Evolutionary conservation across 805 yeast species (phyloP).

Genomic region (Saturnispora bothae): DNA sequence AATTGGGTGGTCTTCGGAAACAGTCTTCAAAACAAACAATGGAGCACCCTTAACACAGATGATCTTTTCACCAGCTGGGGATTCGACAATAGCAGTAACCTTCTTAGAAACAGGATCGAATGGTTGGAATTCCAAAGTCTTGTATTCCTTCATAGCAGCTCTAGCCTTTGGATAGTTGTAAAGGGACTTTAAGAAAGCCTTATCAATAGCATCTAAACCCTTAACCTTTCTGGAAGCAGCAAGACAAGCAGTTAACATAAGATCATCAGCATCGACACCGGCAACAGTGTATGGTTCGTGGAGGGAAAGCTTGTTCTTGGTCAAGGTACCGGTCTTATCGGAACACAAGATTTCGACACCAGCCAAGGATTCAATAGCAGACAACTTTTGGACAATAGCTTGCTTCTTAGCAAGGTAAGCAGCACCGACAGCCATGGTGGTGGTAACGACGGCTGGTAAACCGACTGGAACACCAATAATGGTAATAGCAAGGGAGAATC

Average conservation of each 20-base stretch:
- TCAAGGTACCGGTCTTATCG: conserved; percentile 95
- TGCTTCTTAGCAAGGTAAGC: conserved; percentile 95
- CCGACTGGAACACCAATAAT: conserved; percentile 98
- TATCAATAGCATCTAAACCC: conserved; percentile 96
- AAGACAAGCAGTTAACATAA: conserved; percentile 94
- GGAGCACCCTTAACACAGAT: conserved; percentile 98
- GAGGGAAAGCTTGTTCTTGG: conserved; percentile 91
- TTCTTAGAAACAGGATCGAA: conserved; percentile 97
- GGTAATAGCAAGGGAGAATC: conserved; percentile 91
- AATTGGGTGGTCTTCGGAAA: conserved; percentile 93
- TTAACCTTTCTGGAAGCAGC: conserved; percentile 97
- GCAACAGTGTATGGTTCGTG: conserved; percentile 97
- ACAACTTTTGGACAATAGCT: conserved; percentile 93
- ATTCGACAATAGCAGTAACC: conserved; percentile 89
- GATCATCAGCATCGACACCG: conserved; percentile 92
- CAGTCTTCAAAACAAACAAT: conserved; percentile 90
- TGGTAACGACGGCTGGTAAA: conserved; percentile 96
- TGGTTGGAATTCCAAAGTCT: conserved; percentile 92
- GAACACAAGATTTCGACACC: conserved; percentile 98
- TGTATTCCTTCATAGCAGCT: conserved; percentile 85
- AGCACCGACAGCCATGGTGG: conserved; percentile 99
- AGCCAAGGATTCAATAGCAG: conserved; percentile 94
- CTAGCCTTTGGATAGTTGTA: conserved; percentile 85
- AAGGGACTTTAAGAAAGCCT: conserved; percentile 90
- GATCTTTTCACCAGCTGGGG: conserved; percentile 92